Conservation (phyloP, 2,329 filamentous ascomycete species). For the Talaromyces albobiverticillius region DNA sequence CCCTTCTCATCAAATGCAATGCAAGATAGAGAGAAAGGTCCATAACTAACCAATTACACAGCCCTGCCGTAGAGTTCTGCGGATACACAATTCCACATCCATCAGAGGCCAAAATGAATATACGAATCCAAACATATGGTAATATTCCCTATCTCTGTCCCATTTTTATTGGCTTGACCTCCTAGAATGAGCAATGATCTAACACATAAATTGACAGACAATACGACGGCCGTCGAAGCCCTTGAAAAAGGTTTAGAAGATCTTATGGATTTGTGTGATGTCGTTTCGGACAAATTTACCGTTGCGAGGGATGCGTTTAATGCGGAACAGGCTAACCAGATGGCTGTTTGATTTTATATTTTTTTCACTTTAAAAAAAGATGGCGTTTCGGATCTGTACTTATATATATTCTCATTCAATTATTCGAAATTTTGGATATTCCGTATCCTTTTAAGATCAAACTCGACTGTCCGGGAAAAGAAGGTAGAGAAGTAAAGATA, state of each 20-base stretch:
- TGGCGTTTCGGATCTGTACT: not conserved
- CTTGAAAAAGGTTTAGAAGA: conserved; percentile 87
- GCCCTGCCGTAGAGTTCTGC: conserved; percentile 95
- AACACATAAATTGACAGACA: conserved; percentile 53
- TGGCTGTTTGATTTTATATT: conserved; percentile 23
- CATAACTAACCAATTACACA: conserved; percentile 39
- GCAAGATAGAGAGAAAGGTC: not conserved
- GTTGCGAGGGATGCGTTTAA: conserved; percentile 63
- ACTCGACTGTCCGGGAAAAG: too few species aligned
- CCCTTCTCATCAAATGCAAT: not conserved
- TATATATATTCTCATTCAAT: too few species aligned
- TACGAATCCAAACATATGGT: conserved; percentile 97
- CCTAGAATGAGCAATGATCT: not conserved
- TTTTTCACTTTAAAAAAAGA: not conserved
- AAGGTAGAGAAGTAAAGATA: too few species aligned
- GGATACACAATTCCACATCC: conserved; percentile 97
- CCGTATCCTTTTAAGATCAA: too few species aligned
- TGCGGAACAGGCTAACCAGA: conserved; percentile 33
- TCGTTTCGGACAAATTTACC: conserved; percentile 87
- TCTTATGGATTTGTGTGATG: conserved; percentile 86
- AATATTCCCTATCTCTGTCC: conserved; percentile 18
- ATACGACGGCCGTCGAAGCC: conserved; percentile 74
- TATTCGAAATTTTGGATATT: too few species aligned
- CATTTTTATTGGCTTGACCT: conserved; percentile 1
- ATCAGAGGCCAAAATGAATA: conserved; percentile 93